Evolutionary conservation across 306 rosid species (phyloP).

Genomic region (Gillenia trifoliata): DNA sequence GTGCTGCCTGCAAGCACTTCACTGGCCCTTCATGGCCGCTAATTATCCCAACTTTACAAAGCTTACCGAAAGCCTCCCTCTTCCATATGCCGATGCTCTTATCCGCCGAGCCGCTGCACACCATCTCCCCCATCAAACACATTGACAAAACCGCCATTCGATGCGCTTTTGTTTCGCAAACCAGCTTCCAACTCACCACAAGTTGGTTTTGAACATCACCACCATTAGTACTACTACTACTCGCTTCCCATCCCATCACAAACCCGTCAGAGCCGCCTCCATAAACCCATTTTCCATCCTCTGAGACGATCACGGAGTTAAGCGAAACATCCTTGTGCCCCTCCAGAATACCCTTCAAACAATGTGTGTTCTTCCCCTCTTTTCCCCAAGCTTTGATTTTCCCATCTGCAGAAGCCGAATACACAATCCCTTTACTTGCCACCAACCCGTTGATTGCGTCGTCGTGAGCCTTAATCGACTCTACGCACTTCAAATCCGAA

Average conservation of each 20-base stretch:
- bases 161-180: slow-evolving; percentile 66
- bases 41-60: slow-evolving; percentile 57
- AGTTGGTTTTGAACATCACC: neutral
- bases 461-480: slow-evolving; percentile 83
- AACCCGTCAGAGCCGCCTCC: slow-evolving; percentile 78
- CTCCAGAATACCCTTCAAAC: slow-evolving; percentile 53
- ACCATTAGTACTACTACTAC: neutral
- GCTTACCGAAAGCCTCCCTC: slow-evolving; percentile 60
- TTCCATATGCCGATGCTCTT: slow-evolving; percentile 79
- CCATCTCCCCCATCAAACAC: slow-evolving; percentile 56
- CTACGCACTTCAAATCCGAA: slow-evolving; percentile 82
- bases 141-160: slow-evolving; percentile 71
- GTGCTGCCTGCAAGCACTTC: slow-evolving; percentile 75
- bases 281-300: slow-evolving; percentile 78
- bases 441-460: slow-evolving; percentile 85
- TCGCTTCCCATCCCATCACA: slow-evolving; percentile 66
- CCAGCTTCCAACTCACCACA: slow-evolving; percentile 48
- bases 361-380: slow-evolving; percentile 40
- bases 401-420: slow-evolving; percentile 97
- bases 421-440: slow-evolving; percentile 60
- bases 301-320: slow-evolving; percentile 64
- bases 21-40: slow-evolving; percentile 91
- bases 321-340: slow-evolving; percentile 78
- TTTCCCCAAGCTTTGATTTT: slow-evolving; percentile 84
- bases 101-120: slow-evolving; percentile 91